A percentile compares a stretch with the other conserved stretches of the same genome.
phyloP scores from a whole-genome alignment of 257 asterid genomes.

The Solanum peruvianum region DNA sequence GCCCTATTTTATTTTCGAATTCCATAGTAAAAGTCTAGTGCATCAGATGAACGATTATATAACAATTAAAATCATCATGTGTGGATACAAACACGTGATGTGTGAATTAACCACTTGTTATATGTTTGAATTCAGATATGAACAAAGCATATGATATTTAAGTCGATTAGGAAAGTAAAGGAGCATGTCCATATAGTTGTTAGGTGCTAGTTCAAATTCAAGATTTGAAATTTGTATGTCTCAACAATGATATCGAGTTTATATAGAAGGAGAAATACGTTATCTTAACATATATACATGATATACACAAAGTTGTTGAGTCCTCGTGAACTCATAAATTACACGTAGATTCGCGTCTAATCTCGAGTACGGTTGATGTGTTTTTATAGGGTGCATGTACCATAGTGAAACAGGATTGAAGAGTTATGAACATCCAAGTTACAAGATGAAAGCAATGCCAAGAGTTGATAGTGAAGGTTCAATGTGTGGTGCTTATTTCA shows the following conservation, averaged over 20 bases:
- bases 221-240: neutral
- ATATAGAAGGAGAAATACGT: neutral
- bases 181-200: neutral
- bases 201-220: accelerated
- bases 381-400: slow-evolving; percentile 67
- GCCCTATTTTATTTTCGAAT: neutral
- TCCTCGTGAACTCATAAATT: neutral
- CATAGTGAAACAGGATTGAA: slow-evolving; percentile 75
- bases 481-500: slow-evolving; percentile 83
- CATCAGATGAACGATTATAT: neutral
- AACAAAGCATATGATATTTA: neutral
- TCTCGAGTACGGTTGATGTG: neutral
- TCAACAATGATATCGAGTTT: neutral
- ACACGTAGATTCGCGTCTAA: neutral
- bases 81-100: neutral
- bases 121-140: neutral
- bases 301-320: neutral
- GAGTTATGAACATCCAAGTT: slow-evolving; percentile 87
- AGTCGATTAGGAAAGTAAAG: neutral
- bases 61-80: neutral
- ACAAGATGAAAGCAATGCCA: slow-evolving; percentile 92
- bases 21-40: neutral
- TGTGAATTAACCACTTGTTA: neutral
- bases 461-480: slow-evolving; percentile 91
- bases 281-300: neutral